phyloP scores from a whole-genome alignment of 2,329 filamentous ascomycete species.

The Keithomyces neogunnii region DNA sequence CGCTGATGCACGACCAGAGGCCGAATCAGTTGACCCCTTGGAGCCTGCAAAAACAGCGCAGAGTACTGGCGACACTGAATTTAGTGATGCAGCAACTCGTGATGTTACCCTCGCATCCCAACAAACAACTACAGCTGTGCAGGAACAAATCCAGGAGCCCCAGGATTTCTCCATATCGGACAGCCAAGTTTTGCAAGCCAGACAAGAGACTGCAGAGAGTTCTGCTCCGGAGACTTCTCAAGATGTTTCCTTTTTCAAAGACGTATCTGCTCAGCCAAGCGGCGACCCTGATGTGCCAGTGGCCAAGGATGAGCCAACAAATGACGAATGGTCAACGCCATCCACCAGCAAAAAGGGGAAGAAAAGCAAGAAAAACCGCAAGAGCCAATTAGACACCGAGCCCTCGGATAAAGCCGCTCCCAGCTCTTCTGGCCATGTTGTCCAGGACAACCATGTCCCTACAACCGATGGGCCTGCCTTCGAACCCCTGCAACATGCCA shows the following conservation, averaged over 20 bases:
- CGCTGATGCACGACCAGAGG: constrained; percentile 10
- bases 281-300: background rate
- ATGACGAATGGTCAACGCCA: constrained; percentile 8
- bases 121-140: background rate
- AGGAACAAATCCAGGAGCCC: background rate
- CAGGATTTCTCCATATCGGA: background rate
- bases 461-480: background rate
- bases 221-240: background rate
- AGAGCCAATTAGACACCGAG: constrained; percentile 6
- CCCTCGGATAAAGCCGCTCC: background rate
- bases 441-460: background rate
- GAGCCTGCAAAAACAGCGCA: constrained; percentile 8
- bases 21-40: constrained; percentile 6
- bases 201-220: constrained; percentile 2
- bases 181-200: background rate
- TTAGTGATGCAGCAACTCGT: constrained; percentile 5
- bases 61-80: constrained; percentile 4
- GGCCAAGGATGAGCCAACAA: constrained; percentile 3
- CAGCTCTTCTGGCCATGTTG: background rate
- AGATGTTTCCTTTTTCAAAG: background rate
- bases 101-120: constrained; percentile 2
- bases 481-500: background rate
- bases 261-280: constrained; percentile 1
- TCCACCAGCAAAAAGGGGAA: constrained; percentile 13
- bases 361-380: constrained; percentile 11